phyloP scores from a whole-genome alignment of 139 green algal genomes.

The Chlorella sp. region DNA sequence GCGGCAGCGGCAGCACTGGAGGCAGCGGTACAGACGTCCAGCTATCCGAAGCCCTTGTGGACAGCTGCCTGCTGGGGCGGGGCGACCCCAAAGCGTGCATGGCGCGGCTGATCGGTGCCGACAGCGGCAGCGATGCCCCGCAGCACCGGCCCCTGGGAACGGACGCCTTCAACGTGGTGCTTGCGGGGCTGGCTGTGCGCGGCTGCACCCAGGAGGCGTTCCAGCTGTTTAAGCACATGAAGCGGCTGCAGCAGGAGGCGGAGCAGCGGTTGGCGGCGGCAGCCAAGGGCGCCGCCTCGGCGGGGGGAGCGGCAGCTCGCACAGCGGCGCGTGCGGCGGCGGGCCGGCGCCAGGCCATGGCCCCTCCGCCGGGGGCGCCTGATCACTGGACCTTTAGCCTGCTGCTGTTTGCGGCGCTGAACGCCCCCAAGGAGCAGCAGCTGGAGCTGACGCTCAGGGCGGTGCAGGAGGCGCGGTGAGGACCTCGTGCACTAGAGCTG shows the following conservation, averaged over 20 bases:
- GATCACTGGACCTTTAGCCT: slow-evolving; percentile 11
- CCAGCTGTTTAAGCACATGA: slow-evolving; percentile 11
- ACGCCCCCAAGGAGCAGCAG: background rate
- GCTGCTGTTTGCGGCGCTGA: slow-evolving; percentile 29
- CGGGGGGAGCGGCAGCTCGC: background rate
- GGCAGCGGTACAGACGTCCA: background rate
- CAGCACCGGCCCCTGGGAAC: background rate
- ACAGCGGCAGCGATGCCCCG: background rate
- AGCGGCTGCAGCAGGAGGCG: background rate
- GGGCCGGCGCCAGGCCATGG: background rate
- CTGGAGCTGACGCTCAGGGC: slow-evolving; percentile 22
- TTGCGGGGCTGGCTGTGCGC: background rate
- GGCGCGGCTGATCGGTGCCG: background rate
- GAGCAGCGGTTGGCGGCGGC: too few relatives aligned
- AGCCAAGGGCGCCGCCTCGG: background rate
- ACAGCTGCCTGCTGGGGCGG: slow-evolving; percentile 19
- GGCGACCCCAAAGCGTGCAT: background rate
- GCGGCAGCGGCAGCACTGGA: background rate
- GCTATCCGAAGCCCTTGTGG: slow-evolving; percentile 8
- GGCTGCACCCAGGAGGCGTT: background rate
- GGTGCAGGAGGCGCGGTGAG: slow-evolving; percentile 6
- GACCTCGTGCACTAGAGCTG: background rate
- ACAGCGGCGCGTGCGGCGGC: background rate
- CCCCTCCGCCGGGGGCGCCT: background rate
- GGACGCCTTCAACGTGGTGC: slow-evolving; percentile 1